Conservation (phyloP, 768 basidiomycete species). For the Chiua virens region DNA sequence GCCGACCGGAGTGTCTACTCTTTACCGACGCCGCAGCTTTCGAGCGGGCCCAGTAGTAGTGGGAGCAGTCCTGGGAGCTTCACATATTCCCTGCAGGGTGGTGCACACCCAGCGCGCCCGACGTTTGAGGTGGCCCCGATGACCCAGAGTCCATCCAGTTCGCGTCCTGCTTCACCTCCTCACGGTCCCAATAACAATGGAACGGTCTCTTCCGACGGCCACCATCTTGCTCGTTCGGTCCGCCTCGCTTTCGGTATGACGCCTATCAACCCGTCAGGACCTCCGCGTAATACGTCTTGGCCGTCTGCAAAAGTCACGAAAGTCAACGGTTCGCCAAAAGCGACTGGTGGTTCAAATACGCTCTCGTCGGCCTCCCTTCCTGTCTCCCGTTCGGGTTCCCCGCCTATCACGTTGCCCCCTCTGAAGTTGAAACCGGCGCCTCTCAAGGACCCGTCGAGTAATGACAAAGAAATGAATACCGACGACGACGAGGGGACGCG, state of each 20-base stretch:
- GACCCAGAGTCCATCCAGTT: conserved; percentile 49
- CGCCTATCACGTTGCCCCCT: conserved; percentile 73
- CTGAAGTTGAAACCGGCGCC: conserved; percentile 46
- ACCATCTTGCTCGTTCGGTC: conserved; percentile 80
- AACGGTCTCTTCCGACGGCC: conserved; percentile 38
- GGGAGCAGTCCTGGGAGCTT: conserved; percentile 62
- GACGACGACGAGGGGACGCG: conserved; percentile 23
- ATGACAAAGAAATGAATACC: conserved; percentile 20
- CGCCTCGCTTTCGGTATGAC: conserved; percentile 92
- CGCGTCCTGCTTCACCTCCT: conserved; percentile 61
- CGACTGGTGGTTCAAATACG: conserved; percentile 6
- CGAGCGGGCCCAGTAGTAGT: conserved; percentile 63
- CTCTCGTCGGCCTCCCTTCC: conserved; percentile 39
- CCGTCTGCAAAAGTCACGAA: conserved; percentile 27
- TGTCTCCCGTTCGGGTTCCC: conserved; percentile 60
- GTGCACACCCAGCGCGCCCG: conserved; percentile 17
- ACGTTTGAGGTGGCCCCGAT: conserved; percentile 28
- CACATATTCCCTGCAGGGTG: conserved; percentile 37
- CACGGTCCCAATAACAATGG: conserved; percentile 34
- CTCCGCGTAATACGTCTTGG: conserved; percentile 41
- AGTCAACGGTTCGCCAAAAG: conserved; percentile 8
- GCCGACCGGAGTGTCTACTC: conserved; percentile 28
- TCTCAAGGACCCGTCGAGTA: conserved; percentile 6
- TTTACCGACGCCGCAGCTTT: conserved; percentile 59
- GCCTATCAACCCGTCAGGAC: conserved; percentile 52